Conservation (phyloP, 106 monocot genomes). For the Dioscorea zingiberensis region DNA sequence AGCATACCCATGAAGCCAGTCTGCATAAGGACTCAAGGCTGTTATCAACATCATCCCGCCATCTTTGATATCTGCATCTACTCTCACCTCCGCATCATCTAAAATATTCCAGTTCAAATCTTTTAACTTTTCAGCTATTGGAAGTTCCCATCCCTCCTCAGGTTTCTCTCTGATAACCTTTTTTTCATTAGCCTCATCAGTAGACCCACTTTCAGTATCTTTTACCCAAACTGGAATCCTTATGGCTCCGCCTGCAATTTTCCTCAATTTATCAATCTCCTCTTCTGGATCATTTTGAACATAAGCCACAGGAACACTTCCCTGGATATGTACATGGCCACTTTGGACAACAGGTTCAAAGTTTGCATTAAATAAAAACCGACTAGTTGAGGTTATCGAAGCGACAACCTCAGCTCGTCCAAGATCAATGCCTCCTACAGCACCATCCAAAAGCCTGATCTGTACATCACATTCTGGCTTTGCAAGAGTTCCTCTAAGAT, state of each 20-base stretch:
- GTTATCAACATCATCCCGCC: conserved; percentile 97
- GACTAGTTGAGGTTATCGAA: conserved; percentile 66
- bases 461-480: conserved; percentile 99
- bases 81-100: conserved; percentile 80
- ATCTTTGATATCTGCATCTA: conserved; percentile 97
- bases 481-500: conserved; percentile 79
- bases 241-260: conserved; percentile 37
- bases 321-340: conserved; percentile 97
- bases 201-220: conserved; percentile 44
- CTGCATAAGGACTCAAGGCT: conserved; percentile 82
- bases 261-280: conserved; percentile 32
- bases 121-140: conserved; percentile 85
- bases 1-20: conserved; percentile 97
- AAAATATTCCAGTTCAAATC: conserved; percentile 87
- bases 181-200: conserved; percentile 56
- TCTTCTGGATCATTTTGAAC: conserved; percentile 47
- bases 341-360: conserved; percentile 91
- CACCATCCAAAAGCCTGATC: conserved; percentile 92
- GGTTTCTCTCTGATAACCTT: conserved; percentile 66
- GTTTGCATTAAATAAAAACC: conserved; percentile 93
- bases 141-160: conserved; percentile 92
- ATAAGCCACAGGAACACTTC: conserved; percentile 86
- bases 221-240: conserved; percentile 59
- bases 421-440: conserved; percentile 89
- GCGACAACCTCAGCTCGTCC: conserved; percentile 94